Base-by-base conservation (phyloP, 306 rosid genomes). In the Dryas drummondii region DNA sequence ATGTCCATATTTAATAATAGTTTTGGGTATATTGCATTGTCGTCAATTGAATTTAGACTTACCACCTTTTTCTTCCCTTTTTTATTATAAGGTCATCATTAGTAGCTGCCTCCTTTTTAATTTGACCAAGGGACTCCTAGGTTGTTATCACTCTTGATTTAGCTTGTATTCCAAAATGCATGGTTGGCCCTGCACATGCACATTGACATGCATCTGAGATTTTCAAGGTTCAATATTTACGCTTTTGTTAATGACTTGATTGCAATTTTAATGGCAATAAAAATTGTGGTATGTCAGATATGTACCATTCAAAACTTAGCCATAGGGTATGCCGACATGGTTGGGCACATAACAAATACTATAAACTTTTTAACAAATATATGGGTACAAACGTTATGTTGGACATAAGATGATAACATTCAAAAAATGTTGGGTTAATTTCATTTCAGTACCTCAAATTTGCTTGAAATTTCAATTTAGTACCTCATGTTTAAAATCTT, bases 1-100 rank as follows among this genome's bases (percentile, higher is more conserved):
- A 52, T 53, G 62, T 70, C 71, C 44, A 50, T 40, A 50, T 68
- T 13, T 27, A 70, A 50, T 40, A 57, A 48, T 53, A 41, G 45
- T 41, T 74, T 83, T 75, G 65, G 64, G 65, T 72, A 46, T 66
- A 17, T 32, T 74, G 48, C 63, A 17, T 59, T 4, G 37, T 26
- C 7, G 19, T 61, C 51, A 44, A 16, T 49, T 66, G 76, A 67
- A 22, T 60, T 27, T 67, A 19, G 37, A 16, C 17, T 52, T 32
- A 19, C 5, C 32, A 41, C 15, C 57, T 27, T 11, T 10, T 4
- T 67, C 22, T 22, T 40, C 6, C 2, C 11, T 8, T 4, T 66
- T 49, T 22, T 22, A 6, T 40, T 19, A 22, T 56, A 13, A 17
- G 8, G 22, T 59, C 50, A 22, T 71, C 53, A 56, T 59, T 9